Base-by-base conservation (phyloP, 176 grass and related monocot genomes). In the Eragrostis curvula region DNA sequence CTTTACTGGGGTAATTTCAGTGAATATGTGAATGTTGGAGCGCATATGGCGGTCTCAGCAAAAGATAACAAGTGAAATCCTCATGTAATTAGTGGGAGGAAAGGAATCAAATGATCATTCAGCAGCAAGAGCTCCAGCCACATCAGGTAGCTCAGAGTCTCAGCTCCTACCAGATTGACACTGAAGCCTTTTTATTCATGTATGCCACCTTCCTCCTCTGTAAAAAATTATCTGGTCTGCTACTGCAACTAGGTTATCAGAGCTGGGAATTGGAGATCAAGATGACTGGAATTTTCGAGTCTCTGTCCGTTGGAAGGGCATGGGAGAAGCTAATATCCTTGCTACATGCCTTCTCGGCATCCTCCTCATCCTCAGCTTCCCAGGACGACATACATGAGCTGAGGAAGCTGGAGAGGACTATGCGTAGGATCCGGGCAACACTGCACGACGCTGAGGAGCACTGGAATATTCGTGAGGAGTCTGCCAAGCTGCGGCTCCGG, bases 401-500 rank as follows among this genome's bases (percentile, higher is more conserved):
- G 39, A 68, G 40, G 18, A 68, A 42, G 65, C 36, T 68, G 32
- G 65, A 68, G 65, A 68, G 65, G 18, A 68, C 65, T 7, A 68
- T 43, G 65, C 8, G 40, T 7, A 68, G 65, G 39, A 68, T 68
- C 65, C 36, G 40, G 32, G 65, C 65, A 5, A 68, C 32, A 21
- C 36, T 68, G 65, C 65, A 68, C 18, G 65, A 68, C 12, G 65
- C 36, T 11, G 65, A 68, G 39, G 65, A 68, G 40, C 36, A 43
- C 8, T 68, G 65, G 65, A 68, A 68, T 17, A 68, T 68, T 18
- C 32, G 9, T 9, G 32, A 68, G 39, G 65, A 68, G 18, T 9
- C 39, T 5, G 27, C 60, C 60, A 63, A 30, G 13, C 60, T 63
- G 60, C 12, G 60, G 12, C 60, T 63, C 3, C 6, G 12, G 12